Base-by-base conservation (phyloP, 306 rosid genomes). In the Rosa persica region DNA sequence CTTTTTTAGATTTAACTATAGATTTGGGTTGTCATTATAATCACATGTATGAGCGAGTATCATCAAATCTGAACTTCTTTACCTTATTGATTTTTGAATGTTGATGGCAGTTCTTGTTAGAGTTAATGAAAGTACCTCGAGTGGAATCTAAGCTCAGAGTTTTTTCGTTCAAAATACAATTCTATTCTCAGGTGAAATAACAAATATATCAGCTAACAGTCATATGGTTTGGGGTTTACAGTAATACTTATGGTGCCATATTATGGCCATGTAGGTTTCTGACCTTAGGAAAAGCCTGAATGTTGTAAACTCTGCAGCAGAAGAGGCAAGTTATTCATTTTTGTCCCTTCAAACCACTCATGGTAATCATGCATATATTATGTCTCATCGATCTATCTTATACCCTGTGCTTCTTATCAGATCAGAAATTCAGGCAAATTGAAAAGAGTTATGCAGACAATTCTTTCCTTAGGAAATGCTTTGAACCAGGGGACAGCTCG, bases 381-480 rank as follows among this genome's bases (percentile, higher is more conserved):
- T 67, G 27, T 55, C 62, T 71, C 60, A 43, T 43, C 12, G 36
- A 6, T 76, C 55, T 54, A 38, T 85, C 44, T 76, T 84, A 44
- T 10, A 12, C 4, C 27, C 39, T 58, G 83, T 74, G 58, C 74
- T 83, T 8, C 71, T 71, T 79, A 75, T 81, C 98, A 92, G 98
- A 89, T 94, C 80, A 88, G 84, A 70, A 87, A 74, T 86, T 94
- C 98, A 44, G 81, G 80, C 83, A 94, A 94, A 85, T 86, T 94
- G 67, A 94, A 94, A 87, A 90, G 98, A 92, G 74, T 94, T 77
- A 94, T 94, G 97, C 98, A 92, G 80, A 94, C 97, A 54, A 88
- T 94, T 86, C 98, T 94, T 76, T 90, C 98, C 39, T 79, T 94
- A 72, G 98, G 98, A 81, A 94, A 94, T 86, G 98, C 98, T 82